Conservation (phyloP, 2,329 filamentous ascomycete genomes). For the Leptodontidium sp. region DNA sequence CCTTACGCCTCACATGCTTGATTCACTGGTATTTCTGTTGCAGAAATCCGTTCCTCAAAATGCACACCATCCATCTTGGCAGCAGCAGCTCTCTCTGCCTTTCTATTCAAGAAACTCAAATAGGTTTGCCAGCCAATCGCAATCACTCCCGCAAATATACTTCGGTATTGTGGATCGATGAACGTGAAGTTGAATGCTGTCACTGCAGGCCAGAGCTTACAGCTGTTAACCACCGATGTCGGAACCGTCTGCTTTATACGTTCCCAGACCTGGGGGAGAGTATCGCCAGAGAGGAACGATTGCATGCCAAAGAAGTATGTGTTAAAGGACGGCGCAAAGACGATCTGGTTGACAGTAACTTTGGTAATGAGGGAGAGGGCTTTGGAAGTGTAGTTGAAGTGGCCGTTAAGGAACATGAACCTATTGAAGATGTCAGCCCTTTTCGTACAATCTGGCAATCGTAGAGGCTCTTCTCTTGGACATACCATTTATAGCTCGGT, state of each 20-base stretch:
- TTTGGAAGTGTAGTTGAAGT: constrained; percentile 86
- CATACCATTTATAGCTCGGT: constrained; percentile 83
- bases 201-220: constrained; percentile 88
- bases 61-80: constrained; percentile 7
- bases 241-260: constrained; percentile 81
- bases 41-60: no score
- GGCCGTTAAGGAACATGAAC: constrained; percentile 80
- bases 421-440: constrained; percentile 50
- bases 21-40: not conserved
- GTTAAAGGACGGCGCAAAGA: constrained; percentile 86
- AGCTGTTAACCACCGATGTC: constrained; percentile 77
- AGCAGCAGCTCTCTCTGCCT: constrained; percentile 65
- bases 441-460: not conserved
- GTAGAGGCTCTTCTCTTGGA: not conserved
- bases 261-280: constrained; percentile 68
- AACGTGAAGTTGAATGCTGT: constrained; percentile 90
- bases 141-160: constrained; percentile 79
- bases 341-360: constrained; percentile 79
- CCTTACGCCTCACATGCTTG: not conserved
- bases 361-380: constrained; percentile 76
- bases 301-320: constrained; percentile 85
- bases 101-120: constrained; percentile 79
- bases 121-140: constrained; percentile 95
- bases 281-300: constrained; percentile 75
- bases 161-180: constrained; percentile 79